Evolutionary conservation across 257 asterid genomes (phyloP), one percentile per base, ranked within the genome.

Genomic region (Lavandula angustifolia): DNA sequence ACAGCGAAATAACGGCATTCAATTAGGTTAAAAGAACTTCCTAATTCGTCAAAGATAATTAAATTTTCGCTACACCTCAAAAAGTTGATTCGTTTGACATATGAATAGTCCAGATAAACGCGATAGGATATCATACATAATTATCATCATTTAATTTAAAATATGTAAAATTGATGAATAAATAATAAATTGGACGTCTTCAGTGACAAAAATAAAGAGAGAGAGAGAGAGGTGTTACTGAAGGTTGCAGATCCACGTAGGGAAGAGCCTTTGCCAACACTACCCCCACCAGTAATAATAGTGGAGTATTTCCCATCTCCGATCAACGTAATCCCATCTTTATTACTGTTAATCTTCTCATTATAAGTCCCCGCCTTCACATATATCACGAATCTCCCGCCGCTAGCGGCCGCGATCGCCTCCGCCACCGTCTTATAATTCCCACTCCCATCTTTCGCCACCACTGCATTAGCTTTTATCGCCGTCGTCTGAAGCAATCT

Each of bases 281-380:
- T 85, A 14, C 78, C 31, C 12, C 73, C 56, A 0, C 81, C 79
- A 22, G 75, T 63, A 12, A 89, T 85, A 22, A 89, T 5, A 0
- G 91, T 83, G 10, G 89, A 73, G 54, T 83, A 85, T 70, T 87
- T 89, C 0, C 96, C 96, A 33, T 87, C 94, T 3, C 96, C 96
- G 0, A 89, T 78, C 48, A 89, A 80, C 9, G 91, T 87, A 22
- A 89, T 83, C 7, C 96, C 95, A 47, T 84, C 91, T 57, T 85
- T 89, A 9, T 79, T 72, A 0, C 78, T 69, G 6, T 64, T 79
- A 12, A 87, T 78, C 32, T 76, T 81, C 79, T 89, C 96, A 46
- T 68, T 83, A 22, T 89, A 89, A 6, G 78, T 81, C 41, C 96
- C 96, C 0, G 96, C 70, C 58, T 88, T 88, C 75, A 88, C 92